Evolutionary conservation across 2,329 filamentous ascomycete genomes (phyloP).

Genomic region (Parastagonospora nodorum): DNA sequence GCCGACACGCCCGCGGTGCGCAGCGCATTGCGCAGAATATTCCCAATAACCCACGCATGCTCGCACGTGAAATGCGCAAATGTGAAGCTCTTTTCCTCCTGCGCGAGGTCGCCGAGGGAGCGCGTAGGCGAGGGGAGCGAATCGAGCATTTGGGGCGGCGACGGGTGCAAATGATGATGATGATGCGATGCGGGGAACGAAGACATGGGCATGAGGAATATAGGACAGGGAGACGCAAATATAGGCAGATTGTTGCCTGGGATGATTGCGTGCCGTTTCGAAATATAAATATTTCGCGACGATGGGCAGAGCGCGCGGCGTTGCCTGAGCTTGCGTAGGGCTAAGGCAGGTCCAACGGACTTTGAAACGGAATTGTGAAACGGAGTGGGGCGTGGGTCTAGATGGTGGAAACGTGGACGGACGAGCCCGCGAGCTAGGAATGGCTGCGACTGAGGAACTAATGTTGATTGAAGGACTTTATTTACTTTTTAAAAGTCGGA

Average conservation of each 20-base stretch:
- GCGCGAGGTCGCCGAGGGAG: constrained; percentile 47
- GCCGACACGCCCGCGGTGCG: constrained; percentile 58
- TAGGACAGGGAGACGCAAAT: constrained; percentile 1
- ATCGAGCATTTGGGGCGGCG: constrained; percentile 15
- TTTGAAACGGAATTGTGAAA: no score
- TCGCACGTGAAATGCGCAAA: constrained; percentile 64
- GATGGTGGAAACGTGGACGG: no score
- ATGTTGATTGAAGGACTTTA: no score
- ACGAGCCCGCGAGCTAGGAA: no score
- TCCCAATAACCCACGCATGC: constrained; percentile 69
- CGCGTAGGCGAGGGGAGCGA: constrained; percentile 39
- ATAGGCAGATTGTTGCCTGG: not conserved
- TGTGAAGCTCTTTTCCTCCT: constrained; percentile 50
- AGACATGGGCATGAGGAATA: constrained; percentile 2
- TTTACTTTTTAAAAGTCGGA: no score
- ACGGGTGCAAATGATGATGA: not conserved
- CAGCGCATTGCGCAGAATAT: constrained; percentile 67
- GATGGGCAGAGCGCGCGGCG: no score
- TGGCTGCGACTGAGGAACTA: no score
- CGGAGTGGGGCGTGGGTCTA: no score
- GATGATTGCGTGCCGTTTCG: not conserved
- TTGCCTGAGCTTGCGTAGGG: no score
- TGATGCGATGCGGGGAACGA: not conserved
- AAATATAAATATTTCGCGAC: not conserved
- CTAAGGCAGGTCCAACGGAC: no score